Percentiles rank a stretch among this genome's conserved stretches.
phyloP scores from a whole-genome alignment of 352 stramenopile species.

The Pythium phragmitis region DNA sequence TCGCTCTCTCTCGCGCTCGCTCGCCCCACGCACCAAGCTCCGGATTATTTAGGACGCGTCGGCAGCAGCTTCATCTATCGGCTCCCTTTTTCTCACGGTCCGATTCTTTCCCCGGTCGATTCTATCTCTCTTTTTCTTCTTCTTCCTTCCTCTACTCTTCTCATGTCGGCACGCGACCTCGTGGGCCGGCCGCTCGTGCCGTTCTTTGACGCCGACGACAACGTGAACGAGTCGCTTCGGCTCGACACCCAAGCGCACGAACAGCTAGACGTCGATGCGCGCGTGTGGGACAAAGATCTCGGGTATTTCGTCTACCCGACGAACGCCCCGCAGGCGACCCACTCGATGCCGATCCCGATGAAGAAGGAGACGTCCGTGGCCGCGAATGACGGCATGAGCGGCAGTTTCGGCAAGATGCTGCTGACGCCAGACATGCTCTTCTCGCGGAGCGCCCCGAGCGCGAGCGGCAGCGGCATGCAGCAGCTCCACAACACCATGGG shows the following conservation, averaged over 20 bases:
- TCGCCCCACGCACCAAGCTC: background rate
- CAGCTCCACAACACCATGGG: slow-evolving; percentile 14
- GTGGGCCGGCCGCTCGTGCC: slow-evolving; percentile 71
- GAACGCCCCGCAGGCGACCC: background rate
- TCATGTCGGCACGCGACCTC: slow-evolving; percentile 31
- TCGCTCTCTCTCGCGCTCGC: background rate
- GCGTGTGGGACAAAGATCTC: slow-evolving; percentile 79
- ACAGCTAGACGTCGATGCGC: slow-evolving; percentile 74
- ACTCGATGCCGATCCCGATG: slow-evolving; percentile 34
- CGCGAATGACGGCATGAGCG: slow-evolving; percentile 3
- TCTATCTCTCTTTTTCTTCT: background rate
- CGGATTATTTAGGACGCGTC: slow-evolving; percentile 12
- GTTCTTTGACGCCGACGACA: slow-evolving; percentile 73
- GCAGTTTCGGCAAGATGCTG: slow-evolving; percentile 38
- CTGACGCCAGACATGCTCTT: slow-evolving; percentile 70
- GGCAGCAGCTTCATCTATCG: background rate
- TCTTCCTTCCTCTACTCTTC: background rate
- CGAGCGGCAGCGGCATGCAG: slow-evolving; percentile 11
- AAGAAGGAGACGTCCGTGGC: slow-evolving; percentile 3
- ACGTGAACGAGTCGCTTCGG: slow-evolving; percentile 65
- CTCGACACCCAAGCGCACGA: slow-evolving; percentile 44
- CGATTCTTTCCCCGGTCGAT: background rate
- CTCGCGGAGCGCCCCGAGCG: slow-evolving; percentile 43
- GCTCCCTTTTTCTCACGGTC: background rate
- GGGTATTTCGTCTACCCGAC: slow-evolving; percentile 84